phyloP scores from a whole-genome alignment of 2,329 filamentous ascomycete genomes.

The Dactylellina parvicollis region DNA sequence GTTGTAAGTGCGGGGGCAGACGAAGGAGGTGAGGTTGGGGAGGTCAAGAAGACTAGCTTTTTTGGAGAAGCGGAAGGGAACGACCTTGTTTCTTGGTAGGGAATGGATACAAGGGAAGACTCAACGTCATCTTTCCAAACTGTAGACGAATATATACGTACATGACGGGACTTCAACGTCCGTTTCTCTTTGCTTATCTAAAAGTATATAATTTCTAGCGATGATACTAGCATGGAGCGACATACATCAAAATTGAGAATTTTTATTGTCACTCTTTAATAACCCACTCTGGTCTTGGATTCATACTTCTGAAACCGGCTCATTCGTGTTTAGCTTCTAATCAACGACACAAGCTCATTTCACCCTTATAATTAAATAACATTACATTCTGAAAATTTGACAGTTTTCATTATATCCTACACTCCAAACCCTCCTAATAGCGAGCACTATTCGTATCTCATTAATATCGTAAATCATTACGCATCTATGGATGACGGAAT shows the following conservation, averaged over 20 bases:
- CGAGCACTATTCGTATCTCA: too few relatives aligned
- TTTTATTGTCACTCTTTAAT: not conserved
- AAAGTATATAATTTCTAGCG: not conserved
- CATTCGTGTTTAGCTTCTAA: too few relatives aligned
- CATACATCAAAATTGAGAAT: not conserved
- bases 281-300: too few relatives aligned
- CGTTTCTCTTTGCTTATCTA: constrained; percentile 4
- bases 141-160: too few relatives aligned
- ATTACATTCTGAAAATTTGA: too few relatives aligned
- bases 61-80: constrained; percentile 46
- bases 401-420: too few relatives aligned
- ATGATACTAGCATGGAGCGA: not conserved
- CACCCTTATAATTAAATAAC: too few relatives aligned
- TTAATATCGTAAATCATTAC: too few relatives aligned
- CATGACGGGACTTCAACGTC: constrained; percentile 15
- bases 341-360: too few relatives aligned
- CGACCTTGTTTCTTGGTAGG: constrained; percentile 47
- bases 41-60: constrained; percentile 50
- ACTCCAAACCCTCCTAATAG: too few relatives aligned
- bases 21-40: constrained; percentile 20
- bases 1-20: not conserved
- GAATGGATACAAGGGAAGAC: not conserved
- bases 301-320: not conserved
- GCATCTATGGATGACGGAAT: too few relatives aligned
- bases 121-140: constrained; percentile 12